Evolutionary conservation across 306 rosid species (phyloP).

Genomic region (Corylus heterophylla): DNA sequence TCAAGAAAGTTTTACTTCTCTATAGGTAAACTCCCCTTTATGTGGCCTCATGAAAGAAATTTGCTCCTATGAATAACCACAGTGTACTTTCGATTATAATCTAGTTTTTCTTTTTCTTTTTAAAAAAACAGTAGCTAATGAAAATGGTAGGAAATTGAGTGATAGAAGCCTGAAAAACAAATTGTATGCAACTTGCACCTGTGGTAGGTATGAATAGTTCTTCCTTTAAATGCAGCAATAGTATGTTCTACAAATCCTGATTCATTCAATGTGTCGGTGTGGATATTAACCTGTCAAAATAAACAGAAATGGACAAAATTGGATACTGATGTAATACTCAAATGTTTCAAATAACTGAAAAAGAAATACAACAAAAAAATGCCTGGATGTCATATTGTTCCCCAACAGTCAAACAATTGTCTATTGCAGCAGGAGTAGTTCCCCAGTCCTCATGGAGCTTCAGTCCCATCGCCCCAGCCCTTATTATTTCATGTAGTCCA

Average conservation of each 20-base stretch:
- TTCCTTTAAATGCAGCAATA: constrained; percentile 80
- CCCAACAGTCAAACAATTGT: constrained; percentile 70
- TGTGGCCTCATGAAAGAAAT: too few relatives aligned
- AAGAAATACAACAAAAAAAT: constrained; percentile 17
- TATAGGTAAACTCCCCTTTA: too few relatives aligned
- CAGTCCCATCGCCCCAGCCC: constrained; percentile 96
- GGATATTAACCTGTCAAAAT: constrained; percentile 79
- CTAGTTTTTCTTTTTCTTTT: background rate
- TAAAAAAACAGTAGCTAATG: constrained; percentile 1
- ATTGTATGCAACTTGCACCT: constrained; percentile 47
- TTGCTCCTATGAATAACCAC: too few relatives aligned
- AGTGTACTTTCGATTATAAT: background rate
- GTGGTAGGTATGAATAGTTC: constrained; percentile 93
- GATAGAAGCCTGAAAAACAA: background rate
- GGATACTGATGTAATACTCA: constrained; percentile 7
- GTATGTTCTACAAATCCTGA: constrained; percentile 94
- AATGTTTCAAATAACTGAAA: constrained; percentile 9
- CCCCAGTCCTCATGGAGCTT: constrained; percentile 99
- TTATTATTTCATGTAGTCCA: constrained; percentile 66
- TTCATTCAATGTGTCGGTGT: constrained; percentile 91
- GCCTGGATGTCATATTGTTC: constrained; percentile 82
- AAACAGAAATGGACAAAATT: constrained; percentile 16
- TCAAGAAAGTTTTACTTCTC: too few relatives aligned
- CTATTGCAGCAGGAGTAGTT: constrained; percentile 85
- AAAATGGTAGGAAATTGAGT: constrained; percentile 3